Evolutionary conservation across 2,329 filamentous ascomycete genomes (phyloP).

Genomic region (Phialophora macrospora): DNA sequence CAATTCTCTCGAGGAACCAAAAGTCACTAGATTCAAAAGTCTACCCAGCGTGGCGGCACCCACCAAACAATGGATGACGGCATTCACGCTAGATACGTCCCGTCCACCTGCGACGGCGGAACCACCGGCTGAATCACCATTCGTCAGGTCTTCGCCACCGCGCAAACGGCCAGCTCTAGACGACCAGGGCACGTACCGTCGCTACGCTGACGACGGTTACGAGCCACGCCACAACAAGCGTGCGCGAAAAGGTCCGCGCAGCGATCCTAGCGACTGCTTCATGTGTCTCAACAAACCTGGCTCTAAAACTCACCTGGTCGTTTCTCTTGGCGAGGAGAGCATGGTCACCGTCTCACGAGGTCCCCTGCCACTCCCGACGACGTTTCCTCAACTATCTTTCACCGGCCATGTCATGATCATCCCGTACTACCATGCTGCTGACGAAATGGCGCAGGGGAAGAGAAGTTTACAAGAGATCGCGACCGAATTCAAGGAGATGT

Average conservation of each 20-base stretch:
- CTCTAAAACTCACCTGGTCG: slow-evolving; percentile 83
- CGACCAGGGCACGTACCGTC: slow-evolving; percentile 44
- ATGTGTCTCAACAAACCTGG: slow-evolving; percentile 92
- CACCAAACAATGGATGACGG: slow-evolving; percentile 67
- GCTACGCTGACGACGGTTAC: slow-evolving; percentile 46
- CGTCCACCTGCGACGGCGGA: slow-evolving; percentile 64
- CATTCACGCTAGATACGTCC: slow-evolving; percentile 70
- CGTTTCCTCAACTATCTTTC: slow-evolving; percentile 74
- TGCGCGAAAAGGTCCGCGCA: slow-evolving; percentile 43
- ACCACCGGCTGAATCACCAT: slow-evolving; percentile 75
- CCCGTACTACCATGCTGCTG: slow-evolving; percentile 72
- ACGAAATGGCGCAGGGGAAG: slow-evolving; percentile 65
- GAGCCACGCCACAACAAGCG: slow-evolving; percentile 54
- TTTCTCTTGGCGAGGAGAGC: slow-evolving; percentile 81
- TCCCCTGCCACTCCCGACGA: slow-evolving; percentile 73
- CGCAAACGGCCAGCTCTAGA: slow-evolving; percentile 59
- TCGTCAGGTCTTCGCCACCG: slow-evolving; percentile 51
- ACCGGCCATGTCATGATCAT: slow-evolving; percentile 91
- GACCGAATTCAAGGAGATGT: slow-evolving; percentile 79
- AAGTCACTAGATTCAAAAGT: slow-evolving; percentile 86
- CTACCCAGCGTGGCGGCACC: slow-evolving; percentile 77
- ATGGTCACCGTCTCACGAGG: slow-evolving; percentile 94
- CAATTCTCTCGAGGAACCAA: slow-evolving; percentile 60
- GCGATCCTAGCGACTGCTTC: slow-evolving; percentile 80
- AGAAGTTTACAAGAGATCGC: slow-evolving; percentile 60